Base-by-base conservation (phyloP, 768 basidiomycete genomes). In the Termitomyces sp. region DNA sequence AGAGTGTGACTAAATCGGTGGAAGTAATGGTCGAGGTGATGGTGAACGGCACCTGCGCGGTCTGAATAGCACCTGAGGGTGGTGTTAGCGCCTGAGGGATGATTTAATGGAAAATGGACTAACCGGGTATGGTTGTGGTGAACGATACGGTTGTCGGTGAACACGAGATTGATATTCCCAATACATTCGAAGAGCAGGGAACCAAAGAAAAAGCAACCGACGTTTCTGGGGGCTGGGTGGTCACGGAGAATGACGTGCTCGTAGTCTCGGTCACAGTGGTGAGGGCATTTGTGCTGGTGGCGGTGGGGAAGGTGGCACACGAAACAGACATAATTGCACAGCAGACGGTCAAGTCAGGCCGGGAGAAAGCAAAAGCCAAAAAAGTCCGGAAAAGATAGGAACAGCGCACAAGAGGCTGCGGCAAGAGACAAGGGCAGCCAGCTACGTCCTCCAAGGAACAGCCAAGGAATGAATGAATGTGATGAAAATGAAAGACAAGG, bases 291-390 rank as follows among this genome's bases (percentile, higher is more conserved):
- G 75, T 79, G 44, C 67, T 66, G 6, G 79, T 80, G 61, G 68
- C 67, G 7, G 78, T 80, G 46, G 80, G 73, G 50, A 70, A 67
- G 21, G 76, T 66, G 37, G 66, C 66, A 61, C 80, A 82, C 53
- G 78, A 65, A 66, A 71, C 70, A 12, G 71, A 62, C 70, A 72
- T 72, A 27, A 27, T 23, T 27, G 46, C 39, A 45, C 60, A 56
- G 58, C 48, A 54, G 54, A 54, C 63, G 59, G 58, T 23, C 11
- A 34, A 55, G 27, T 19, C 40, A 40, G 35, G 37, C 49, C 49
- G 40, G 57, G 39, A 35, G 40, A 35, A 51, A 42, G 48, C 55
- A 43, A 52, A 45, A 48, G 21, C 37, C 23, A 14, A 14, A 21
- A 43, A 27, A 34, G 4, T 19, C 5, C 17, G 16, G 45, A 32